Evolutionary conservation across 2,329 filamentous ascomycete genomes (phyloP).

Genomic region (Fusarium proliferatum): DNA sequence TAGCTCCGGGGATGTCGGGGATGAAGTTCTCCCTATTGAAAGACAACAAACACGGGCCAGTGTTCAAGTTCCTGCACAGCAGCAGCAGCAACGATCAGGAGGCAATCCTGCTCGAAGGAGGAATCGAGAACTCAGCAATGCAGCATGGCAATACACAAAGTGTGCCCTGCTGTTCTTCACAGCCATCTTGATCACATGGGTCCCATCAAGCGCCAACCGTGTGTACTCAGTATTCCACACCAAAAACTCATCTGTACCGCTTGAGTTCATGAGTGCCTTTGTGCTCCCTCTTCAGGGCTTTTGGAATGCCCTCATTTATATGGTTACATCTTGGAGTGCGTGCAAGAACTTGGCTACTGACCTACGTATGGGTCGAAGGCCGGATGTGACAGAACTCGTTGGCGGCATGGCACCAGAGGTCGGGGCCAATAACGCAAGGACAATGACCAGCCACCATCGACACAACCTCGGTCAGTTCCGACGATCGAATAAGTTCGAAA

Average conservation of each 20-base stretch:
- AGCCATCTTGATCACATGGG: slow-evolving; percentile 78
- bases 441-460: slow-evolving; percentile 26
- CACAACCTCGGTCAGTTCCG: slow-evolving; percentile 48
- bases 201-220: slow-evolving; percentile 81
- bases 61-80: slow-evolving; percentile 20
- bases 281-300: slow-evolving; percentile 86
- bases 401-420: slow-evolving; percentile 38
- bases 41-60: slow-evolving; percentile 21
- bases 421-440: neutral
- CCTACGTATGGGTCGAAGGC: slow-evolving; percentile 45
- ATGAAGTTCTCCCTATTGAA: slow-evolving; percentile 45
- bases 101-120: slow-evolving; percentile 49
- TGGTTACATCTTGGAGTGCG: slow-evolving; percentile 74
- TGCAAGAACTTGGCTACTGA: slow-evolving; percentile 62
- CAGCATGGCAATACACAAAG: slow-evolving; percentile 76
- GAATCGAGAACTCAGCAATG: slow-evolving; percentile 67
- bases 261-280: slow-evolving; percentile 77
- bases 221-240: slow-evolving; percentile 75
- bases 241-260: slow-evolving; percentile 61
- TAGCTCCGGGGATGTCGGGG: slow-evolving; percentile 33
- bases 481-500: slow-evolving; percentile 55
- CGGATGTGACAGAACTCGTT: slow-evolving; percentile 51
- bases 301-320: slow-evolving; percentile 85
- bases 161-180: slow-evolving; percentile 78
- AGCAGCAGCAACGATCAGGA: slow-evolving; percentile 31